Evolutionary conservation across 2,329 filamentous ascomycete genomes (phyloP).

Genomic region (Exophiala viscosa): DNA sequence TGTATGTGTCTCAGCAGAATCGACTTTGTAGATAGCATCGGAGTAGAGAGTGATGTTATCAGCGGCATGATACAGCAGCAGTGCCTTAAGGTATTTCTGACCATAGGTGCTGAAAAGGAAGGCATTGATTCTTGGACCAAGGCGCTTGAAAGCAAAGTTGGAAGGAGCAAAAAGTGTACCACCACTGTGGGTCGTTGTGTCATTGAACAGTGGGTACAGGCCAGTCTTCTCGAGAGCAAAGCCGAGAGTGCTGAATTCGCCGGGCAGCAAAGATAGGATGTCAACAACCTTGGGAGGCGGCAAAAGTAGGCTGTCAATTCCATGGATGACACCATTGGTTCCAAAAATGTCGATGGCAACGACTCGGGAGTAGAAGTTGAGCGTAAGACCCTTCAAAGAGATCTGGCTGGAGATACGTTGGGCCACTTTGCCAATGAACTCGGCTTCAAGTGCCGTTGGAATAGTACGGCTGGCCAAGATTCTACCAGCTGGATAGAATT

Average conservation of each 20-base stretch:
- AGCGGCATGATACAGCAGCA: constrained; percentile 76
- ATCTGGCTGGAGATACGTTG: constrained; percentile 71
- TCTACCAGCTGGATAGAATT: constrained; percentile 61
- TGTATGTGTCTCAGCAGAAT: constrained; percentile 25
- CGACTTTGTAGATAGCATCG: constrained; percentile 68
- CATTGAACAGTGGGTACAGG: constrained; percentile 59
- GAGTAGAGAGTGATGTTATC: constrained; percentile 75
- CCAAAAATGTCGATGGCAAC: constrained; percentile 67
- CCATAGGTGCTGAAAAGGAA: constrained; percentile 81
- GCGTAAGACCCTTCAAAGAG: constrained; percentile 58
- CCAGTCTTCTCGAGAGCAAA: constrained; percentile 72
- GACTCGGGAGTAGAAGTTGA: constrained; percentile 76
- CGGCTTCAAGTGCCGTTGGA: constrained; percentile 61
- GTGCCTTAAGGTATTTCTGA: constrained; percentile 68
- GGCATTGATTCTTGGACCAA: constrained; percentile 69
- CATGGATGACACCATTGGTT: constrained; percentile 64
- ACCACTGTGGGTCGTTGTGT: constrained; percentile 55
- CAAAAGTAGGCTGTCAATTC: constrained; percentile 68
- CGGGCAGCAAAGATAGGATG: constrained; percentile 63
- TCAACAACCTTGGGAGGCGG: constrained; percentile 65
- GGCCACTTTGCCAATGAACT: constrained; percentile 58
- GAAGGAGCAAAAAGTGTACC: constrained; percentile 77
- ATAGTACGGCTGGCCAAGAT: constrained; percentile 71
- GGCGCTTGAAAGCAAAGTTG: constrained; percentile 73
- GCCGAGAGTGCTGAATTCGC: constrained; percentile 72